These are phyloP conservation scores for Paecilomyces sp. DNA, from an alignment of 2,329 filamentous ascomycete genomes.

Conservation along the genomic window DNA sequence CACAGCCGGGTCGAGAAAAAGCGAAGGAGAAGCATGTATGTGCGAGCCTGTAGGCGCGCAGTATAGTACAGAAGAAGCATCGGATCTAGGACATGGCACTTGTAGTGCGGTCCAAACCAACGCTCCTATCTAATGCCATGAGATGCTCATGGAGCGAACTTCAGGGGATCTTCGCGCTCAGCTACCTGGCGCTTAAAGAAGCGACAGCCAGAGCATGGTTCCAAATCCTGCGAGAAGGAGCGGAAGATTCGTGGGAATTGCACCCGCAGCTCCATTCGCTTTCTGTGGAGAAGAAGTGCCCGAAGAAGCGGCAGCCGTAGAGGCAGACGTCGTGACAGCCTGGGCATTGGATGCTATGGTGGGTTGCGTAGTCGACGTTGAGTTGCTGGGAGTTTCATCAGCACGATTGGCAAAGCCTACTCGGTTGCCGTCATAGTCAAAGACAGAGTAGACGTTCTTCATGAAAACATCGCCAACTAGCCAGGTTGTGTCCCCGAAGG, in stretches of 20 bases:
- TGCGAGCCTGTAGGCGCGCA: neutral
- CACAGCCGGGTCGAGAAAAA: neutral
- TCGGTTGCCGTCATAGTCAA: conserved; percentile 59
- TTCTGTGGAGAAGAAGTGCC: neutral
- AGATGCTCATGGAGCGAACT: neutral
- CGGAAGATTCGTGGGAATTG: neutral
- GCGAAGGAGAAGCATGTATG: neutral
- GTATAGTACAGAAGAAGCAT: neutral
- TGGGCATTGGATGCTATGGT: neutral
- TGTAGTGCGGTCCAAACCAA: neutral
- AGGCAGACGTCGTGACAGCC: neutral
- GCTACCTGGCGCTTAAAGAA: neutral
- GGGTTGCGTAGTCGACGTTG: neutral
- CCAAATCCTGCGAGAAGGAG: neutral
- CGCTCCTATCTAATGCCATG: neutral
- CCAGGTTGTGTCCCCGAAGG: conserved; percentile 59
- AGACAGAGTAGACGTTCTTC: conserved; percentile 84
- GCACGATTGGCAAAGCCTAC: conserved; percentile 28
- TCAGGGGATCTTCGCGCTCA: neutral
- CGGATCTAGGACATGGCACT: neutral
- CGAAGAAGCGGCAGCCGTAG: neutral
- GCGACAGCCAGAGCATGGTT: neutral
- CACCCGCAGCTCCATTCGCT: neutral
- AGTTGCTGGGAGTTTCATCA: conserved; percentile 1
- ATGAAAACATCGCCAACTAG: conserved; percentile 79